A percentile compares a stretch with the other conserved stretches of the same genome.
Evolutionary conservation across 192 early-diverging fungal species (phyloP).

Genomic region (Coemansia sp.): DNA sequence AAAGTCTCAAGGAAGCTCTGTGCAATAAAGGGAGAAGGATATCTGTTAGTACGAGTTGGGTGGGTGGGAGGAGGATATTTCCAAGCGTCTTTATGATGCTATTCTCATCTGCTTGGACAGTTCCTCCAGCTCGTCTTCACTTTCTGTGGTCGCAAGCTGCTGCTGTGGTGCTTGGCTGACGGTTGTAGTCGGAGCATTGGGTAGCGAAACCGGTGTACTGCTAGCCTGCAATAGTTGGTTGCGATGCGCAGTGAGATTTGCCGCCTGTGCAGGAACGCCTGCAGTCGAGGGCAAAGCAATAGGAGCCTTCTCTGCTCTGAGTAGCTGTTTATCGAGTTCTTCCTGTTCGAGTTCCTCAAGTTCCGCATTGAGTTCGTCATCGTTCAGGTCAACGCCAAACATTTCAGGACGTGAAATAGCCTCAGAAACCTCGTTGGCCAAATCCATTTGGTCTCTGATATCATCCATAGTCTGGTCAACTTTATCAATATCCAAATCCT

Average conservation of each 20-base stretch:
- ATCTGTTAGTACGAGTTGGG: slow-evolving; percentile 6
- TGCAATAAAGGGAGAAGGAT: too few species aligned
- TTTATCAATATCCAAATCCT: slow-evolving; percentile 83
- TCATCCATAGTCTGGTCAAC: slow-evolving; percentile 97
- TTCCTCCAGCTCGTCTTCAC: slow-evolving; percentile 44
- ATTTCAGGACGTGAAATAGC: slow-evolving; percentile 87
- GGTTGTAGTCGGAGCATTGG: slow-evolving; percentile 52
- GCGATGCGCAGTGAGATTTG: slow-evolving; percentile 89
- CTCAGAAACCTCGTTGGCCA: slow-evolving; percentile 91
- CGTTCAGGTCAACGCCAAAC: slow-evolving; percentile 88
- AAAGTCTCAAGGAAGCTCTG: too few species aligned
- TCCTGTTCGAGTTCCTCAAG: slow-evolving; percentile 93
- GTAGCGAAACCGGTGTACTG: slow-evolving; percentile 60
- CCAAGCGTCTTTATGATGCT: slow-evolving; percentile 11
- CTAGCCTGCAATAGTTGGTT: slow-evolving; percentile 73
- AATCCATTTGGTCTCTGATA: slow-evolving; percentile 95
- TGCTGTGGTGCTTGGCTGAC: slow-evolving; percentile 2
- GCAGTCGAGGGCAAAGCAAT: slow-evolving; percentile 52
- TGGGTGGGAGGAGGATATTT: background rate
- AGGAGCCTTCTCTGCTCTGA: slow-evolving; percentile 67
- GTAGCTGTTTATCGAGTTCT: slow-evolving; percentile 80
- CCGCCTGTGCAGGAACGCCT: slow-evolving; percentile 47
- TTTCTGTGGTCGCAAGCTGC: slow-evolving; percentile 6
- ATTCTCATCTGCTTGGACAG: slow-evolving; percentile 48
- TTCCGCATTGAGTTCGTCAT: slow-evolving; percentile 88